Evolutionary conservation across 2,329 filamentous ascomycete species (phyloP), one percentile per base, ranked within the genome.

Genomic region (Pyricularia grisea): DNA sequence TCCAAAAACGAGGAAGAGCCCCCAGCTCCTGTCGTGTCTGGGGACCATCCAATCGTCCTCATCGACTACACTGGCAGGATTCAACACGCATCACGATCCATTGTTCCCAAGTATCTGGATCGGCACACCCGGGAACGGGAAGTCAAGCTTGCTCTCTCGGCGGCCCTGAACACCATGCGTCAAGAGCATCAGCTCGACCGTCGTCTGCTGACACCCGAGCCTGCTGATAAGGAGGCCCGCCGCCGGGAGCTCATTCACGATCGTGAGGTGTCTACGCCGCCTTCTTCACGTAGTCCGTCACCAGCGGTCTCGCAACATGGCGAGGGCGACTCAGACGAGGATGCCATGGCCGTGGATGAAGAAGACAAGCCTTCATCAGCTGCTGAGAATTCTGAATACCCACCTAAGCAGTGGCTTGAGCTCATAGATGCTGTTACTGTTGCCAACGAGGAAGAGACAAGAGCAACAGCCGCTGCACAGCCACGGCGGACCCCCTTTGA

Each of bases 41-140:
- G 82, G 12, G 78, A 80, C 33, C 80, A 79, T 67, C 83, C 85
- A 4, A 76, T 85, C 5, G 82, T 86, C 30, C 82, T 82, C 69
- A 79, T 85, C 67, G 81, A 82, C 27, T 80, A 82, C 2, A 79
- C 79, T 17, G 83, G 84, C 23, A 80, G 80, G 68, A 81, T 82
- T 30, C 76, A 81, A 0, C 83, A 84, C 70, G 79, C 83, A 23
- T 86, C 84, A 10, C 80, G 84, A 25, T 75, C 78, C 2, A 76
- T 78, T 17, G 70, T 73, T 65, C 69, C 72, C 3, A 77, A 73
- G 68, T 74, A 75, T 10, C 76, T 78, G 4, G 72, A 72, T 60
- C 70, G 71, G 31, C 69, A 70, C 65, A 64, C 67, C 10, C 50
- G 50, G 1, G 67, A 65, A 6, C 66, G 69, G 7, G 55, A 63